A percentile compares a stretch with the other conserved stretches of the same genome.
phyloP scores from a whole-genome alignment of 1,139 yeast genomes.

The Magnusiomyces suaveolens region DNA sequence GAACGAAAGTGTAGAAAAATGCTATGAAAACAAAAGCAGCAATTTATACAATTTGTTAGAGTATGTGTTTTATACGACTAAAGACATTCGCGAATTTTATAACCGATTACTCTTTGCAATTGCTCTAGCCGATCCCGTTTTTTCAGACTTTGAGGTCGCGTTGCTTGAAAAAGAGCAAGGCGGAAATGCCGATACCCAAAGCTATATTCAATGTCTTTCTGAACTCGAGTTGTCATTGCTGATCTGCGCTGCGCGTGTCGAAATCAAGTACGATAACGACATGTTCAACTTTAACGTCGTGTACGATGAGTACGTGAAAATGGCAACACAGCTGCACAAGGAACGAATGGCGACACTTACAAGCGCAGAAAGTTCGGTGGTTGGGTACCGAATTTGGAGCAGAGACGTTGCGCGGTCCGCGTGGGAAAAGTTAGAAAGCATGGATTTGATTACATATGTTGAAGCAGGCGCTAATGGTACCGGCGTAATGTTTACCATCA shows the following conservation, averaged over 20 bases:
- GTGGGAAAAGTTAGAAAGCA: slow-evolving; percentile 31
- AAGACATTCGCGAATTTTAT: slow-evolving; percentile 49
- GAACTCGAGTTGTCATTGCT: slow-evolving; percentile 59
- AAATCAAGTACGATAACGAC: slow-evolving; percentile 48
- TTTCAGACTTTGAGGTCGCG: slow-evolving; percentile 32
- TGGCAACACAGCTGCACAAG: slow-evolving; percentile 42
- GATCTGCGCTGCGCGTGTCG: slow-evolving; percentile 65
- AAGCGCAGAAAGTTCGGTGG: slow-evolving; percentile 11
- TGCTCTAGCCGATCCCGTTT: slow-evolving; percentile 29
- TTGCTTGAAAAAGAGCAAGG: slow-evolving; percentile 16
- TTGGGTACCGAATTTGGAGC: slow-evolving; percentile 30
- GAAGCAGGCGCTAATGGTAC: slow-evolving; percentile 13
- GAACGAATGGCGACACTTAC: slow-evolving; percentile 32
- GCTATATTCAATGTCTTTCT: slow-evolving; percentile 41
- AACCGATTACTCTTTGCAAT: slow-evolving; percentile 44
- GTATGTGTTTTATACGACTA: slow-evolving; percentile 49
- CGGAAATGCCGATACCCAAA: slow-evolving; percentile 30
- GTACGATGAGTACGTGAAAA: slow-evolving; percentile 60
- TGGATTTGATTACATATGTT: slow-evolving; percentile 26
- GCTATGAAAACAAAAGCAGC: slow-evolving; percentile 27
- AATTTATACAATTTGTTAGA: slow-evolving; percentile 34
- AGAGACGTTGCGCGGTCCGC: slow-evolving; percentile 29
- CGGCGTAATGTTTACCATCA: slow-evolving; percentile 1
- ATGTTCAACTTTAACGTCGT: slow-evolving; percentile 59
- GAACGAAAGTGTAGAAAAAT: slow-evolving; percentile 3